Percentiles rank a stretch among this genome's conserved stretches.
These are phyloP conservation scores for Mycosarcoma maydis DNA, from an alignment of 1,284 basidiomycete species.

Conservation along the genomic window DNA sequence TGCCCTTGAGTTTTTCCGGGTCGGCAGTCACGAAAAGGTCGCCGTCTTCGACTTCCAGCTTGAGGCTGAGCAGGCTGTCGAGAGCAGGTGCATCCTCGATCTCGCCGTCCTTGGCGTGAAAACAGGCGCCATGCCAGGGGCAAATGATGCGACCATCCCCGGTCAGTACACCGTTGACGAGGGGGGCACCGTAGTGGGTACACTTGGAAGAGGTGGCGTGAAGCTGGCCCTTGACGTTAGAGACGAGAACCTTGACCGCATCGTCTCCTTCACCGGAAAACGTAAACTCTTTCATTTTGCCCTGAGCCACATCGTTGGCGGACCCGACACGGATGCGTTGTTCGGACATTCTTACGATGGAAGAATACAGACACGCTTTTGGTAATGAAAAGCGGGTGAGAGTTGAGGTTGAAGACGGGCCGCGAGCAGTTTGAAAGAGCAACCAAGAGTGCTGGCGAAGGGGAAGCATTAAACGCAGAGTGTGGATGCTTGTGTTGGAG, in stretches of 20 bases:
- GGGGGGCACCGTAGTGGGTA: slow-evolving; percentile 84
- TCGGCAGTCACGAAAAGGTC: slow-evolving; percentile 85
- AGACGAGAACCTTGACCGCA: slow-evolving; percentile 71
- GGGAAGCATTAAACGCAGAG: slow-evolving; percentile 26
- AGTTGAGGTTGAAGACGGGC: background rate
- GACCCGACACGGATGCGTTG: slow-evolving; percentile 41
- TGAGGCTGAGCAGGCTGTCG: slow-evolving; percentile 83
- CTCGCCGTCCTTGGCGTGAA: slow-evolving; percentile 74
- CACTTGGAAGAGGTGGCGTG: slow-evolving; percentile 84
- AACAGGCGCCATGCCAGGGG: slow-evolving; percentile 94
- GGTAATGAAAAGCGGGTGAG: background rate
- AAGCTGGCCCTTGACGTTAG: slow-evolving; percentile 75
- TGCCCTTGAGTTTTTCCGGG: slow-evolving; percentile 72
- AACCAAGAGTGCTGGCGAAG: slow-evolving; percentile 30
- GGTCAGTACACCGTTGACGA: slow-evolving; percentile 84
- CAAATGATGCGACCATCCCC: slow-evolving; percentile 80
- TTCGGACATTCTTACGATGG: slow-evolving; percentile 34
- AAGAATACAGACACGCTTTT: slow-evolving; percentile 11
- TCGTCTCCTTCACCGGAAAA: slow-evolving; percentile 79
- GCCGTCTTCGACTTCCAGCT: slow-evolving; percentile 74
- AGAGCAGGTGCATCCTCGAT: slow-evolving; percentile 89
- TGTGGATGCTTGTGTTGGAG: background rate
- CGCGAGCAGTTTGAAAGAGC: slow-evolving; percentile 25
- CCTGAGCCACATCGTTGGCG: slow-evolving; percentile 43
- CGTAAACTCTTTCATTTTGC: slow-evolving; percentile 75